These are phyloP conservation scores for Cucumis sativus DNA, from an alignment of 306 rosid species.

Conservation along the genomic window Cucumber_9930_V3 NC_026660.2:26849001-26849500, in stretches of 20 bases:
- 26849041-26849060: constrained; percentile 17
- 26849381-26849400: not conserved
- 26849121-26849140: constrained; percentile 27
- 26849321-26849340: not conserved
- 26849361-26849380: not conserved
- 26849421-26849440: not conserved
- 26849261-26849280: not conserved
- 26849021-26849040: constrained; percentile 51
- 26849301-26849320: not conserved
- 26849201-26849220: not conserved
- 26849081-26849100: constrained; percentile 33
- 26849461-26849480: not conserved
- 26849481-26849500: too few species aligned
- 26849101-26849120: constrained; percentile 12
- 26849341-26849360: not conserved
- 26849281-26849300: not conserved
- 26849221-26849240: not conserved
- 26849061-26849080: constrained; percentile 15
- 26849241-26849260: not conserved
- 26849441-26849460: too few species aligned
- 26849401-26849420: not conserved
- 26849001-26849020: constrained; percentile 20
- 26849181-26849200: too few species aligned
- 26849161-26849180: constrained; percentile 21
- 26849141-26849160: constrained; percentile 34